phyloP scores from a whole-genome alignment of 192 early-diverging fungal species.

The Gaertneriomyces sp. region DNA sequence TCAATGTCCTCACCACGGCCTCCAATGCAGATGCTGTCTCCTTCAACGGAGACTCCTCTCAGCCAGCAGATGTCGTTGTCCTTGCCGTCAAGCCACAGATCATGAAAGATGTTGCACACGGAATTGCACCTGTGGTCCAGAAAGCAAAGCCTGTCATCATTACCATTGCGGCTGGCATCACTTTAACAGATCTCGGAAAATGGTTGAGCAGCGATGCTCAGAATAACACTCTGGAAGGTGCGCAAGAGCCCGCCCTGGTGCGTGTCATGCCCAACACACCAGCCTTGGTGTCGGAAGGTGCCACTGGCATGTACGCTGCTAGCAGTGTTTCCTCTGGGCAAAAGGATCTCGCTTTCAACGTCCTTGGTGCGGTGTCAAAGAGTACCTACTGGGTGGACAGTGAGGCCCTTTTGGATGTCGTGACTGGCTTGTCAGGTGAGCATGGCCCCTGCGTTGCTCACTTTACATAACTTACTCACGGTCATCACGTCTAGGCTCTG shows the following conservation, averaged over 20 bases:
- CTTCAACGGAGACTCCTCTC: slow-evolving; percentile 34
- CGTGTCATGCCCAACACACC: slow-evolving; percentile 97
- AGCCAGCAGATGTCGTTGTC: slow-evolving; percentile 68
- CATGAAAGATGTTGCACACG: slow-evolving; percentile 63
- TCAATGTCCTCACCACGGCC: slow-evolving; percentile 57
- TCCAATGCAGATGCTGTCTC: slow-evolving; percentile 60
- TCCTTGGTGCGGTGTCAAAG: slow-evolving; percentile 74
- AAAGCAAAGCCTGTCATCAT: slow-evolving; percentile 67
- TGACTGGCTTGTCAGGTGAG: slow-evolving; percentile 72
- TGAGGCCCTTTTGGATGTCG: slow-evolving; percentile 77
- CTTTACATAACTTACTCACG: background rate
- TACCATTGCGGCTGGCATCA: slow-evolving; percentile 88
- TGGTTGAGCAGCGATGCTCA: slow-evolving; percentile 57
- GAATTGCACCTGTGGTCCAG: slow-evolving; percentile 48
- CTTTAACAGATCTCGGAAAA: slow-evolving; percentile 63
- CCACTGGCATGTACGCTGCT: slow-evolving; percentile 78
- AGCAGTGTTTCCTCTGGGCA: slow-evolving; percentile 56
- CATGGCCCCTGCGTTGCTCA: background rate
- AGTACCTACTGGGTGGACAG: slow-evolving; percentile 76
- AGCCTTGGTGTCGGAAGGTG: slow-evolving; percentile 80
- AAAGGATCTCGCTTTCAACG: slow-evolving; percentile 60
- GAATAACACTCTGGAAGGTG: slow-evolving; percentile 7
- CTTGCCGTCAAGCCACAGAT: slow-evolving; percentile 93
- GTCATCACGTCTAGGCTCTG: slow-evolving; percentile 56
- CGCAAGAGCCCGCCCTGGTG: slow-evolving; percentile 55